phyloP scores from a whole-genome alignment of 176 grass and related monocot species.

The Urochloa ruziziensis region DNA sequence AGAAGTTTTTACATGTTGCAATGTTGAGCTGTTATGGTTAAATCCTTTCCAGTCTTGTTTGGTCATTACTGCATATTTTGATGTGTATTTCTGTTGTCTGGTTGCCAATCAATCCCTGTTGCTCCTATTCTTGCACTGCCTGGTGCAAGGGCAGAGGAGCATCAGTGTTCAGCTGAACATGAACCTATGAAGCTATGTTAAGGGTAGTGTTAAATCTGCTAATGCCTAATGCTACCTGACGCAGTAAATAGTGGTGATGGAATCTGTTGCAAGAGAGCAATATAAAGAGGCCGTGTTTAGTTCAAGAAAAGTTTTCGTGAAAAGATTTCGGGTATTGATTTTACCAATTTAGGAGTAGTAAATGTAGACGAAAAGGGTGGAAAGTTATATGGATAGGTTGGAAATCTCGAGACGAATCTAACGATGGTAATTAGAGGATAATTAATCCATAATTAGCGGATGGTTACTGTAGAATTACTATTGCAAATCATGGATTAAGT shows the following conservation, averaged over 20 bases:
- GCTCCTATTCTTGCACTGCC: neutral
- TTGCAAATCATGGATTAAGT: no score
- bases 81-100: neutral
- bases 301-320: no score
- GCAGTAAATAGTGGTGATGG: neutral
- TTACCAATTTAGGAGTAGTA: no score
- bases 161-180: neutral
- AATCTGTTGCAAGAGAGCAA: neutral
- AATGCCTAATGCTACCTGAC: neutral
- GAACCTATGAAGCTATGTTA: neutral
- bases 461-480: no score
- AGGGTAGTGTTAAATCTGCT: neutral
- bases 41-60: neutral
- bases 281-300: no score
- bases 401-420: no score
- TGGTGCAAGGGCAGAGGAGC: neutral
- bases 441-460: no score
- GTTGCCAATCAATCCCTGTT: neutral
- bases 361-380: no score
- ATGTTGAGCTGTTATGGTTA: neutral
- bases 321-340: no score
- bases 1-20: constrained; percentile 24
- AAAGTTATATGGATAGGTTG: no score
- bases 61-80: neutral
- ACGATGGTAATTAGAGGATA: no score